Evolutionary conservation across 225 moss, liverwort and hornwort genomes (phyloP).

Genomic region (Bryoerythrophyllum caledonicum): DNA sequence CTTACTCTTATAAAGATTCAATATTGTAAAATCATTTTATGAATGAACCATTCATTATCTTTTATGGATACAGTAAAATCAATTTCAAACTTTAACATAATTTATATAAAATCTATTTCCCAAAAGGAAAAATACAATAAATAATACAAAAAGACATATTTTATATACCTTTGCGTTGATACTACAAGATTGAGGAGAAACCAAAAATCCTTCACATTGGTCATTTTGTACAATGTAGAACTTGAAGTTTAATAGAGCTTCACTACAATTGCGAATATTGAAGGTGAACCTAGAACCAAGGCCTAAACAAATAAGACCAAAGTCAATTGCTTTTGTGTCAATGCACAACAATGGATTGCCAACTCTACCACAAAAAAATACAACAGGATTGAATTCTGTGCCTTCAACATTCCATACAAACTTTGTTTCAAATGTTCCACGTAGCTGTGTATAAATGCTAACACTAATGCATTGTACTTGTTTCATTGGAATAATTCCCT

Average conservation of each 20-base stretch:
- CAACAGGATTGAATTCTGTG: constrained; percentile 58
- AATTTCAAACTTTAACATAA: accelerated
- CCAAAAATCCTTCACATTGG: constrained; percentile 15
- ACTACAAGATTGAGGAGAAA: background rate
- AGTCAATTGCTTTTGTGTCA: constrained; percentile 56
- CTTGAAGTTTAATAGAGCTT: constrained; percentile 53
- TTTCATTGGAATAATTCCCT: constrained; percentile 45
- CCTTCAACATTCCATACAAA: constrained; percentile 75
- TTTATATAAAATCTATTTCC: background rate
- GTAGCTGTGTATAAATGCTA: constrained; percentile 44
- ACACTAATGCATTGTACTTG: constrained; percentile 52
- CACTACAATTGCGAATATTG: constrained; percentile 62
- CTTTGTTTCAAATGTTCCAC: constrained; percentile 57
- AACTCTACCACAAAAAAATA: constrained; percentile 60
- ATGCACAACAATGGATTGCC: constrained; percentile 66
- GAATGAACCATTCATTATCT: background rate
- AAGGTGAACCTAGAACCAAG: constrained; percentile 51
- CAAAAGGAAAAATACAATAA: background rate
- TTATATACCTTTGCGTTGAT: constrained; percentile 36
- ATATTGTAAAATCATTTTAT: no score
- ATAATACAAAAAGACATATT: background rate
- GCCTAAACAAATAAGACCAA: constrained; percentile 69
- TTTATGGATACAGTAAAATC: background rate
- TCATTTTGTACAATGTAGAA: constrained; percentile 50
- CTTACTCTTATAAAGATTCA: background rate